Evolutionary conservation across 345 rosid species (phyloP).

Genomic region (Carallia pectinifolia): DNA sequence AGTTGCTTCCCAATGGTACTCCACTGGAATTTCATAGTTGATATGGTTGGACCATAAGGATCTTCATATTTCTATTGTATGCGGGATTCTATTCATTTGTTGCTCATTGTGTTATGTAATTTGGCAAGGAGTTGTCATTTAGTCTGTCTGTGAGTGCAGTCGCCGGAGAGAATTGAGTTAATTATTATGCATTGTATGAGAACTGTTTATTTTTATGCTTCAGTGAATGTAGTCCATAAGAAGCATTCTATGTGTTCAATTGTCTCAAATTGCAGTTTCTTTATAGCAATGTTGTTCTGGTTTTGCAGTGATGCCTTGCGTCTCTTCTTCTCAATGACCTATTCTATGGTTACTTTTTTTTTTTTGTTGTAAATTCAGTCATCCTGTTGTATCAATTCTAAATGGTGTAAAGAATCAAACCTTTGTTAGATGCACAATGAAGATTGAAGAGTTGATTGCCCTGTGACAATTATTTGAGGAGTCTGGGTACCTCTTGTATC

Average conservation of each 20-base stretch:
- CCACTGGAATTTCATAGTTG: constrained; percentile 2
- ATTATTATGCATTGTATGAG: too few species aligned
- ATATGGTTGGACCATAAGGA: background rate
- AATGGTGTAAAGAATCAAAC: too few species aligned
- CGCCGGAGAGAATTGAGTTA: background rate
- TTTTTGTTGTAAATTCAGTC: too few species aligned
- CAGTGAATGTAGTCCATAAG: too few species aligned
- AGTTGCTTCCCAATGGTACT: constrained; percentile 24
- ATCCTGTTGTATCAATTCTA: too few species aligned
- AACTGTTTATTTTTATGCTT: too few species aligned
- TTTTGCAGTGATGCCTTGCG: background rate
- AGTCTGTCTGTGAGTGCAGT: background rate
- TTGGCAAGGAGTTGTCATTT: background rate
- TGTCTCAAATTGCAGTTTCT: background rate
- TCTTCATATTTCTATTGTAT: background rate
- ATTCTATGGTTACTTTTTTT: too few species aligned
- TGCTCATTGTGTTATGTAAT: background rate
- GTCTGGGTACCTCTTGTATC: too few species aligned
- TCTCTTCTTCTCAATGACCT: too few species aligned
- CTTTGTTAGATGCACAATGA: too few species aligned
- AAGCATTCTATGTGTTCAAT: background rate
- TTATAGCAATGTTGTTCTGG: background rate
- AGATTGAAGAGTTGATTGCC: too few species aligned
- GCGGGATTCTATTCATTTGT: background rate
- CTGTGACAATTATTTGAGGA: too few species aligned